Percentiles rank a stretch among this genome's conserved stretches.
These are phyloP conservation scores for Fonsecaea nubica DNA, from an alignment of 2,329 filamentous ascomycete genomes.

Conservation along the genomic window DNA sequence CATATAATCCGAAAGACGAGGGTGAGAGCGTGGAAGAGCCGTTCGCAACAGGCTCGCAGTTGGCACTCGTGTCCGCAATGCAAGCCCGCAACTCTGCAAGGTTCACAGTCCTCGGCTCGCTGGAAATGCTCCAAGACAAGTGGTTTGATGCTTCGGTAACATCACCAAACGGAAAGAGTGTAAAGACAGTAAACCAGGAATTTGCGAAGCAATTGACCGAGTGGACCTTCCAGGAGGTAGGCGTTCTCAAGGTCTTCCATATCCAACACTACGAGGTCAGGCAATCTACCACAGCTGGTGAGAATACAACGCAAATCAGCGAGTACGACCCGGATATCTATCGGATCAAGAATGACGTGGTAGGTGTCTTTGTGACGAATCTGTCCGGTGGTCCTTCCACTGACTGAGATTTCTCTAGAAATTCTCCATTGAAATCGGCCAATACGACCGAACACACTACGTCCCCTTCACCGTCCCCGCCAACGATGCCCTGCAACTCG, in stretches of 20 bases:
- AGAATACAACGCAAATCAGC: conserved; percentile 56
- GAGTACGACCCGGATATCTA: conserved; percentile 82
- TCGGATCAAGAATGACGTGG: conserved; percentile 94
- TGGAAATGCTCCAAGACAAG: conserved; percentile 83
- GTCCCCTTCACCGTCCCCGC: conserved; percentile 73
- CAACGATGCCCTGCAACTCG: conserved; percentile 82
- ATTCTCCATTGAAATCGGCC: conserved; percentile 86
- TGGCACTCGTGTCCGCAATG: conserved; percentile 81
- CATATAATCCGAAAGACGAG: conserved; percentile 92
- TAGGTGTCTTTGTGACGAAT: conserved; percentile 59
- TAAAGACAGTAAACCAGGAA: conserved; percentile 76
- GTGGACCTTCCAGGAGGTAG: conserved; percentile 96
- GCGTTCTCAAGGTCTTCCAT: conserved; percentile 82
- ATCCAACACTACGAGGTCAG: conserved; percentile 72
- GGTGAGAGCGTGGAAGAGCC: conserved; percentile 72
- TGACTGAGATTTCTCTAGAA: conserved; percentile 60
- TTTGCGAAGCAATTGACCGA: conserved; percentile 84
- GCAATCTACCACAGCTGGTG: conserved; percentile 59
- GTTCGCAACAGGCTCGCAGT: conserved; percentile 82
- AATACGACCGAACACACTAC: conserved; percentile 78
- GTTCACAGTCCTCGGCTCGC: conserved; percentile 81
- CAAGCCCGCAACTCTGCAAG: conserved; percentile 95
- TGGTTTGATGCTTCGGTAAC: conserved; percentile 86
- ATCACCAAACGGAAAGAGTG: conserved; percentile 60
- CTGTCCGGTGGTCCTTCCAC: conserved; percentile 24